Percentiles rank a stretch among this genome's conserved stretches.
Evolutionary conservation across 2,329 filamentous ascomycete species (phyloP).

Genomic region (Fusarium buxicola): DNA sequence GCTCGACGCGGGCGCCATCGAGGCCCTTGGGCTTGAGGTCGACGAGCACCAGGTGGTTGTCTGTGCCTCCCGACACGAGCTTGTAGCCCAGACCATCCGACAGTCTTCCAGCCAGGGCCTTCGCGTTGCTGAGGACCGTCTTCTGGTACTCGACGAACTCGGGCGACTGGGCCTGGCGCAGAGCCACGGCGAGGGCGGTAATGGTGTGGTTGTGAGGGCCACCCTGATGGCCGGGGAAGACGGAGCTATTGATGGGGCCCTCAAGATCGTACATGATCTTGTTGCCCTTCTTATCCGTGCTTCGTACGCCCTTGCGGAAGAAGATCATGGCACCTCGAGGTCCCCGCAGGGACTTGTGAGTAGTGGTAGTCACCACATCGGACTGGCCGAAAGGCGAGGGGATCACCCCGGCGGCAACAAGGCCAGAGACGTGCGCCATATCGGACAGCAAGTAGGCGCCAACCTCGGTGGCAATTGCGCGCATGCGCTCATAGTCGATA

Average conservation of each 20-base stretch:
- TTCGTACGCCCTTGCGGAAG: constrained; percentile 90
- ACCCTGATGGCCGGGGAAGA: constrained; percentile 97
- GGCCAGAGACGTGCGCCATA: constrained; percentile 95
- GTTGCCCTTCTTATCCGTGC: constrained; percentile 83
- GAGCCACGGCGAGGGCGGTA: constrained; percentile 88
- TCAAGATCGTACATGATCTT: constrained; percentile 85
- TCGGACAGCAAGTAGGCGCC: constrained; percentile 92
- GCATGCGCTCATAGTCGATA: constrained; percentile 92
- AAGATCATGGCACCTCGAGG: constrained; percentile 98
- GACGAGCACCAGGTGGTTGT: constrained; percentile 92
- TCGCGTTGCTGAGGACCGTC: constrained; percentile 86
- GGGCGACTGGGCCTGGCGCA: constrained; percentile 87
- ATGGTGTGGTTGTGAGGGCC: constrained; percentile 99
- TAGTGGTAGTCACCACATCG: constrained; percentile 97
- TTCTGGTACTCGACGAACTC: constrained; percentile 93
- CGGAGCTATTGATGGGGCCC: constrained; percentile 89
- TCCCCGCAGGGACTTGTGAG: constrained; percentile 94
- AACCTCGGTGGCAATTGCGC: constrained; percentile 85
- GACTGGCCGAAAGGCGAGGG: constrained; percentile 87
- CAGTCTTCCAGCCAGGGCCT: constrained; percentile 78
- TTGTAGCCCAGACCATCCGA: constrained; percentile 79
- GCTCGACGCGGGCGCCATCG: constrained; percentile 88
- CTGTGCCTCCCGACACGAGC: constrained; percentile 90
- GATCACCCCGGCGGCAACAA: constrained; percentile 89
- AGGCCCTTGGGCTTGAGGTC: constrained; percentile 88